Evolutionary conservation across 1,284 basidiomycete genomes (phyloP).

Genomic region (Sanghuangporus weigelae): DNA sequence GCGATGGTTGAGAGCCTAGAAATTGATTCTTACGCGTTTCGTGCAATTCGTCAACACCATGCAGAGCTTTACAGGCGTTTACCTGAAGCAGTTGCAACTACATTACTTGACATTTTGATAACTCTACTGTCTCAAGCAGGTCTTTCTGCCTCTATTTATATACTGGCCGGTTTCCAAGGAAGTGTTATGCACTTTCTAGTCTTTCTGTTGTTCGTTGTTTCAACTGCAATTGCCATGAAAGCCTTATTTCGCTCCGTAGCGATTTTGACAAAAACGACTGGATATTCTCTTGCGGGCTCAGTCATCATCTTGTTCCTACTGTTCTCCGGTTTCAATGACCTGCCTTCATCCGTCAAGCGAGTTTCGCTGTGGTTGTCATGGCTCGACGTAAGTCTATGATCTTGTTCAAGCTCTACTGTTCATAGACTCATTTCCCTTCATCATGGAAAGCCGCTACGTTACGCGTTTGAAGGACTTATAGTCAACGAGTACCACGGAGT

Average conservation of each 20-base stretch:
- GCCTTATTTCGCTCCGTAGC: conserved; percentile 49
- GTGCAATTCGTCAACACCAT: conserved; percentile 55
- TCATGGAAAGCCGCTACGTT: conserved; percentile 34
- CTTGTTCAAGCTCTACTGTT: conserved; percentile 18
- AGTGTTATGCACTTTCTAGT: conserved; percentile 57
- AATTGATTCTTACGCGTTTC: conserved; percentile 67
- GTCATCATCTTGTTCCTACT: conserved; percentile 40
- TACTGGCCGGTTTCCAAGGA: conserved; percentile 53
- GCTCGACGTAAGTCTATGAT: conserved; percentile 31
- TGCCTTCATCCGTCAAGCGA: conserved; percentile 23
- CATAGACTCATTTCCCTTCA: background rate
- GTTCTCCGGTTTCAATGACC: conserved; percentile 38
- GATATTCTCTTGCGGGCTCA: conserved; percentile 47
- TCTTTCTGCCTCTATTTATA: conserved; percentile 58
- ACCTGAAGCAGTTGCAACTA: conserved; percentile 61
- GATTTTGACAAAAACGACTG: conserved; percentile 35
- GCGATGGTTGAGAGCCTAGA: conserved; percentile 70
- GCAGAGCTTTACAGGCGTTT: conserved; percentile 64
- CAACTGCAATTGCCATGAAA: conserved; percentile 44
- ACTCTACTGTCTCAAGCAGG: conserved; percentile 44
- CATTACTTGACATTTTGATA: conserved; percentile 67
- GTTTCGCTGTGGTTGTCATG: conserved; percentile 44
- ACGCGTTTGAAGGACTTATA: conserved; percentile 44
- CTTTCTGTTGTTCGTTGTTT: conserved; percentile 42
- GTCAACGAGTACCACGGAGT: conserved; percentile 51